These are phyloP conservation scores for Cyclotella atomus DNA, from an alignment of 108 stramenopile species.

Conservation along the genomic window DNA sequence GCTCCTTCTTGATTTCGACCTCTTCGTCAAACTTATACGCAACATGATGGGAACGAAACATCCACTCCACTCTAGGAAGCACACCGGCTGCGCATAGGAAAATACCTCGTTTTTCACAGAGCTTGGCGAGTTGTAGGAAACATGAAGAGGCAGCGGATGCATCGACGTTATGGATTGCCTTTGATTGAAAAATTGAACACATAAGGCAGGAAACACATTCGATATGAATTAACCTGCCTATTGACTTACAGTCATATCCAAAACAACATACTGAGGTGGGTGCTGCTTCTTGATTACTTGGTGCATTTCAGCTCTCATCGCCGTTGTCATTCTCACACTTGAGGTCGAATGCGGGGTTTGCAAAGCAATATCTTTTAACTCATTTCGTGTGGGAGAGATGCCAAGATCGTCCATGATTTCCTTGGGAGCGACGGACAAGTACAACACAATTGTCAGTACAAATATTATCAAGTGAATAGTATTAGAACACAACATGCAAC, in stretches of 20 bases:
- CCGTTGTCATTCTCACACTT: constrained; percentile 2
- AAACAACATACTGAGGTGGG: constrained; percentile 65
- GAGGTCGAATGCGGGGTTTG: constrained; percentile 29
- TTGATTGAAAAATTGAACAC: no score
- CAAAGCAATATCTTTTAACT: constrained; percentile 26
- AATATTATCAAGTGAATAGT: background rate
- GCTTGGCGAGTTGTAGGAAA: constrained; percentile 78
- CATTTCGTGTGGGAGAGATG: constrained; percentile 28
- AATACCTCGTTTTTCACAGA: constrained; percentile 69
- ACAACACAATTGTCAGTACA: background rate
- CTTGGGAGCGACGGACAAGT: background rate
- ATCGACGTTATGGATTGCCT: constrained; percentile 64
- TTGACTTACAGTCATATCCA: constrained; percentile 64
- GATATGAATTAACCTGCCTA: no score
- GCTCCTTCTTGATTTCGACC: constrained; percentile 34
- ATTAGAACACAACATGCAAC: background rate
- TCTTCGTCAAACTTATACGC: constrained; percentile 62
- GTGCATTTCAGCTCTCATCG: background rate
- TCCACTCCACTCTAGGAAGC: constrained; percentile 80
- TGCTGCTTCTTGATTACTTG: background rate
- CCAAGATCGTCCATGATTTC: constrained; percentile 62
- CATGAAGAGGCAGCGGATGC: constrained; percentile 80
- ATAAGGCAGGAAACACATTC: no score
- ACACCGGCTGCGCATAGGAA: constrained; percentile 74
- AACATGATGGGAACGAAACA: constrained; percentile 78